These are phyloP conservation scores for Polyrhizophydium stewartii DNA, from an alignment of 371 early-diverging fungal species.

Conservation along the genomic window DNA sequence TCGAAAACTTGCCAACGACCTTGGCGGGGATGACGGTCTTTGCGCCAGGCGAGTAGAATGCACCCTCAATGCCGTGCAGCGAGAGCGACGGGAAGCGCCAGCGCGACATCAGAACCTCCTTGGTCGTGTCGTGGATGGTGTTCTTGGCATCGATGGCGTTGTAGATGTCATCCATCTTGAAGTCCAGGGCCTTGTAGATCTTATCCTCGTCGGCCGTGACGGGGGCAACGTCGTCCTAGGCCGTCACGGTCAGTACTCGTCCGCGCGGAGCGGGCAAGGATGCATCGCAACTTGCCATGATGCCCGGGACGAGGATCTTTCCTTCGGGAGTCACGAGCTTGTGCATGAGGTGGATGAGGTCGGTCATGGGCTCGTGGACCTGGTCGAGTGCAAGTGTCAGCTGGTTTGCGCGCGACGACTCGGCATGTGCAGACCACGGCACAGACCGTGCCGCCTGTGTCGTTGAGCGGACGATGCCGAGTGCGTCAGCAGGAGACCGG, in stretches of 20 bases:
- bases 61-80: conserved; percentile 96
- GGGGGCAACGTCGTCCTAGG: conserved; percentile 83
- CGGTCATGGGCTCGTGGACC: conserved; percentile 97
- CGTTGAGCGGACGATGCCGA: no score
- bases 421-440: no score
- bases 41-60: conserved; percentile 87
- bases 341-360: conserved; percentile 77
- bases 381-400: no score
- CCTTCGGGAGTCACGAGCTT: conserved; percentile 83
- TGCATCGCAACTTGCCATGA: conserved; percentile 34
- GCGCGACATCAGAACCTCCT: conserved; percentile 67
- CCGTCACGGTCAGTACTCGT: no score
- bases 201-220: conserved; percentile 69
- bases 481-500: no score
- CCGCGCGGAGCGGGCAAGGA: no score
- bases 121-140: conserved; percentile 71
- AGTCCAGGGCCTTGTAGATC: conserved; percentile 80
- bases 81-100: conserved; percentile 96
- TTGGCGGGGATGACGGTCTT: conserved; percentile 97
- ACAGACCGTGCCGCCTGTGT: no score
- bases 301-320: conserved; percentile 87
- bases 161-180: conserved; percentile 73
- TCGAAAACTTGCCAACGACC: conserved; percentile 95
- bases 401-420: no score
- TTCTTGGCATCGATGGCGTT: conserved; percentile 72